phyloP scores from a whole-genome alignment of 1,284 basidiomycete genomes.

The Meira nashicola region DNA sequence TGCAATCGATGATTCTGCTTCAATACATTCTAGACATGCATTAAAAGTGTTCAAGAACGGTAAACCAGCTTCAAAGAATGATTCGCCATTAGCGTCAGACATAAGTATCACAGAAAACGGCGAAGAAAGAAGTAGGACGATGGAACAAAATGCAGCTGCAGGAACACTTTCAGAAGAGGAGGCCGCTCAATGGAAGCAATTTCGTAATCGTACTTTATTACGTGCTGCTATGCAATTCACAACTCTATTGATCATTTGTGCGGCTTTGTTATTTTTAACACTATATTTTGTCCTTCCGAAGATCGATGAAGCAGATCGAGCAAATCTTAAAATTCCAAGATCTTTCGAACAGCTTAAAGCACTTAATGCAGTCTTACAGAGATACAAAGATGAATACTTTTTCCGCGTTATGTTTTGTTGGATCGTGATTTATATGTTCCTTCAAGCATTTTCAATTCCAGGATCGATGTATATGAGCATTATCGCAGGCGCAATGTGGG shows the following conservation, averaged over 20 bases:
- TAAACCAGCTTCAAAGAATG: not conserved
- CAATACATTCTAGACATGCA: slow-evolving; percentile 10
- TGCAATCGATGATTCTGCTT: not conserved
- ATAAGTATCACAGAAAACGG: not conserved
- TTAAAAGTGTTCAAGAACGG: slow-evolving; percentile 8
- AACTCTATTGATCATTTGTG: slow-evolving; percentile 33
- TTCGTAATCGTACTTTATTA: slow-evolving; percentile 19
- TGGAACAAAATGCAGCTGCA: not conserved
- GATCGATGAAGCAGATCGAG: slow-evolving; percentile 33
- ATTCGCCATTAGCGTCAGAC: not conserved
- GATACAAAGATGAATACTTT: slow-evolving; percentile 54
- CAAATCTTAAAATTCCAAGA: slow-evolving; percentile 50
- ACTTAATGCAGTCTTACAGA: slow-evolving; percentile 50
- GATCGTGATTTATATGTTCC: slow-evolving; percentile 71
- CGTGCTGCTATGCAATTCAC: slow-evolving; percentile 25
- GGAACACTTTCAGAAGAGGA: not conserved
- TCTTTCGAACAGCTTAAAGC: slow-evolving; percentile 53
- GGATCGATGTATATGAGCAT: slow-evolving; percentile 98
- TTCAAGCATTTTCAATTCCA: slow-evolving; percentile 92
- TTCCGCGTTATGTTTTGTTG: slow-evolving; percentile 52
- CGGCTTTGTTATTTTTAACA: slow-evolving; percentile 25
- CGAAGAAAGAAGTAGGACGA: not conserved
- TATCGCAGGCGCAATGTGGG: slow-evolving; percentile 91
- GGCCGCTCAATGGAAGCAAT: not conserved
- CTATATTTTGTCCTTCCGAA: slow-evolving; percentile 39